phyloP scores from a whole-genome alignment of 495 filamentous ascomycete species.

The Aspergillus panamensis region DNA sequence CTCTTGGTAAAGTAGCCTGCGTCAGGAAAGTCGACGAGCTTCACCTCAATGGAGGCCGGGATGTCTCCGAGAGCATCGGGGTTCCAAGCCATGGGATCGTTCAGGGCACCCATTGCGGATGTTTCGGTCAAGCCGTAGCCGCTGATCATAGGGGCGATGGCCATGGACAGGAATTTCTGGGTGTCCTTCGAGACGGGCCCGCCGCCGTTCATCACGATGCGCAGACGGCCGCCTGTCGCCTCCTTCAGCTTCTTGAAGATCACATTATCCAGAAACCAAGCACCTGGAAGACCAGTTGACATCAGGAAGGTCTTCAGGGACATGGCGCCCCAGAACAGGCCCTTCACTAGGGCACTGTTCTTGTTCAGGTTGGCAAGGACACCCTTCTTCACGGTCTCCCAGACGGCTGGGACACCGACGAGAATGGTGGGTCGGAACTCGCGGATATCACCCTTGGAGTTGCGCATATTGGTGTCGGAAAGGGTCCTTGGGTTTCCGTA shows the following conservation, averaged over 20 bases:
- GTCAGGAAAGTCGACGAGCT: slow-evolving; percentile 93
- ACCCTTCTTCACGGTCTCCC: slow-evolving; percentile 98
- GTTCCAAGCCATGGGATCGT: slow-evolving; percentile 89
- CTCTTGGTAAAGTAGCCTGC: slow-evolving; percentile 86
- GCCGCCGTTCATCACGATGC: slow-evolving; percentile 82
- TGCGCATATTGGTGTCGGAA: slow-evolving; percentile 83
- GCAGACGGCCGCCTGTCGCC: slow-evolving; percentile 77
- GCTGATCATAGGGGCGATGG: slow-evolving; percentile 81
- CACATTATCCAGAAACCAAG: slow-evolving; percentile 63
- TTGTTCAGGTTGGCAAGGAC: slow-evolving; percentile 83
- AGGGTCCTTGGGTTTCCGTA: slow-evolving; percentile 94
- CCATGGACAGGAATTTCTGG: slow-evolving; percentile 83
- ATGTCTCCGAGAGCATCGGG: slow-evolving; percentile 75
- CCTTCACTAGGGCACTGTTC: slow-evolving; percentile 66
- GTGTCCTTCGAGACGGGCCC: slow-evolving; percentile 85
- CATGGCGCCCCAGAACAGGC: slow-evolving; percentile 91
- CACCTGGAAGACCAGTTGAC: slow-evolving; percentile 69
- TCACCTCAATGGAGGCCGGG: slow-evolving; percentile 79
- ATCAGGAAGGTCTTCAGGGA: slow-evolving; percentile 79
- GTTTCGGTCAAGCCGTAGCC: slow-evolving; percentile 99
- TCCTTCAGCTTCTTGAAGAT: slow-evolving; percentile 93
- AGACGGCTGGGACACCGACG: slow-evolving; percentile 93
- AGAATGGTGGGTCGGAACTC: slow-evolving; percentile 90
- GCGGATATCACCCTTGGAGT: slow-evolving; percentile 93
- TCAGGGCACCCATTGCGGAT: slow-evolving; percentile 86